A percentile compares a stretch with the other conserved stretches of the same genome.
Conservation (phyloP, 345 rosid genomes). For the Cardamine chenopodiifolia region DNA sequence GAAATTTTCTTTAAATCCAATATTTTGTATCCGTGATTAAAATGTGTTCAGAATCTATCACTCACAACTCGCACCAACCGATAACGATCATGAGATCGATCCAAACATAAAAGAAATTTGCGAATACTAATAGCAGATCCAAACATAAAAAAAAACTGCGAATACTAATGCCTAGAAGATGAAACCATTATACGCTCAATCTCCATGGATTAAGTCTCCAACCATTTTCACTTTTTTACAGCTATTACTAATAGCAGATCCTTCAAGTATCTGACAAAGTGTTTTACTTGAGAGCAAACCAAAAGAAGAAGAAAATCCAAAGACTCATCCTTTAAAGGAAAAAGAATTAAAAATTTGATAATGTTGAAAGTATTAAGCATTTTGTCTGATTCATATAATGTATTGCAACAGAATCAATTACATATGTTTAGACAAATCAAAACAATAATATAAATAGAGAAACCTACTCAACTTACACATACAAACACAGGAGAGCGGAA, state of each 20-base stretch:
- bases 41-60: not conserved
- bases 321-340: slow-evolving; percentile 10
- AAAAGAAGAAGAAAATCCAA: slow-evolving; percentile 9
- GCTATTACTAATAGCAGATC: not conserved
- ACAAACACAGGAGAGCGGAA: slow-evolving; percentile 4
- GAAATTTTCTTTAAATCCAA: not conserved
- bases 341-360: not conserved
- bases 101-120: no score
- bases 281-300: not conserved
- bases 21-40: not conserved
- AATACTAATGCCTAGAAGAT: no score
- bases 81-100: not conserved
- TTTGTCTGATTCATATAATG: not conserved
- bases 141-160: no score
- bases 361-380: not conserved
- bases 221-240: not conserved
- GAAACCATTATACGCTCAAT: no score
- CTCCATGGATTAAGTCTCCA: no score
- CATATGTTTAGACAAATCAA: not conserved
- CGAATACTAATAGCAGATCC: no score
- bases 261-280: not conserved
- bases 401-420: not conserved
- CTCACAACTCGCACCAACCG: not conserved
- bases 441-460: not conserved
- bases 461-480: slow-evolving; percentile 23